Conservation (phyloP, 2,329 filamentous ascomycete species). For the Fusarium concolor region DNA sequence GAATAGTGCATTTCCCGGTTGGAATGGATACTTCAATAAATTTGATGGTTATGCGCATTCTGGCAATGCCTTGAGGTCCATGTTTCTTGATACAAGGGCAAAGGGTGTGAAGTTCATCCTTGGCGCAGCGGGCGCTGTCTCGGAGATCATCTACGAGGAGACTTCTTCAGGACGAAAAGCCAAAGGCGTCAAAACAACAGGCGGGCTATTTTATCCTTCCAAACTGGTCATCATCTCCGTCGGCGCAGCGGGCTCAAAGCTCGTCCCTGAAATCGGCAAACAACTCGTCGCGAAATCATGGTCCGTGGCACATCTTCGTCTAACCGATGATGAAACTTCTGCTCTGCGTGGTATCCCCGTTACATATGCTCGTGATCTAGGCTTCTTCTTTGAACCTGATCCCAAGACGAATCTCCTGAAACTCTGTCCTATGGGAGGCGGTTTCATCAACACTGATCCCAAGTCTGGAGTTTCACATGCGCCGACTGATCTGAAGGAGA, state of each 20-base stretch:
- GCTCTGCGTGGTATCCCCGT: constrained; percentile 69
- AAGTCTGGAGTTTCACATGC: constrained; percentile 55
- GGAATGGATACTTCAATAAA: constrained; percentile 69
- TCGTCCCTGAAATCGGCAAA: constrained; percentile 61
- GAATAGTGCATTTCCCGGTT: constrained; percentile 59
- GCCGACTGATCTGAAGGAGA: constrained; percentile 44
- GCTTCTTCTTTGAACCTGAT: constrained; percentile 75
- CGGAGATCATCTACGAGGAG: constrained; percentile 43
- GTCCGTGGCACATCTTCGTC: constrained; percentile 69
- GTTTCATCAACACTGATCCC: constrained; percentile 60
- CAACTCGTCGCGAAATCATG: constrained; percentile 68
- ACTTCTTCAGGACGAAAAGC: constrained; percentile 4
- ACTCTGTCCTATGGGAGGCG: constrained; percentile 68
- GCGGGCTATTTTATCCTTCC: constrained; percentile 36
- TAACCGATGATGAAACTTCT: constrained; percentile 65
- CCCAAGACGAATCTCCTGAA: constrained; percentile 68
- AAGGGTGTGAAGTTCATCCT: constrained; percentile 39
- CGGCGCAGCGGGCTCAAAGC: constrained; percentile 60
- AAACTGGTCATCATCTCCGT: constrained; percentile 62
- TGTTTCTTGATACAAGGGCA: constrained; percentile 56
- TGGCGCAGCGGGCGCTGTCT: constrained; percentile 46
- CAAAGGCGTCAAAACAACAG: constrained; percentile 28
- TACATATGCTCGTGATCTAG: constrained; percentile 69
- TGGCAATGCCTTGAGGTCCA: constrained; percentile 60
- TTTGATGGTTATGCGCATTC: constrained; percentile 69